Evolutionary conservation across 2,329 filamentous ascomycete species (phyloP).

Genomic region (Basipetospora sp.): DNA sequence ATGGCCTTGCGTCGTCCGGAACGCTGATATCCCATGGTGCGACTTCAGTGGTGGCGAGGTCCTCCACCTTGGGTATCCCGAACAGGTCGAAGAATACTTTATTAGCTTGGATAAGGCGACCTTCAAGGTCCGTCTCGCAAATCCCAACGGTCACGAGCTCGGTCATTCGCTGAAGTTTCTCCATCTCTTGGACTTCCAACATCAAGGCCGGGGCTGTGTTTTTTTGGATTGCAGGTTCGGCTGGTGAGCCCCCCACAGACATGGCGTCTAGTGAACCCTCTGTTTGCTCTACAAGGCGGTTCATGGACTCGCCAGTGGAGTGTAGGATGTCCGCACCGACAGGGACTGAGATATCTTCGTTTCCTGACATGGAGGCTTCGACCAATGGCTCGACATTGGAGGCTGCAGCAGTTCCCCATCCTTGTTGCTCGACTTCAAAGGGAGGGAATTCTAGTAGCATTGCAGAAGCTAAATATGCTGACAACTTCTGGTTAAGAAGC

Average conservation of each 20-base stretch:
- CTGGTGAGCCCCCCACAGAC: too few species aligned
- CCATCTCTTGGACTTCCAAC: conserved; percentile 30
- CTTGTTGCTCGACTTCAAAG: too few species aligned
- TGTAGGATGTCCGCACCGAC: too few species aligned
- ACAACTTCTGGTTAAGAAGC: conserved; percentile 19
- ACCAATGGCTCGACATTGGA: too few species aligned
- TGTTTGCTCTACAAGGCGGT: too few species aligned
- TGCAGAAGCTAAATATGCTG: conserved; percentile 4
- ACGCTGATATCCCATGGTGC: conserved; percentile 32
- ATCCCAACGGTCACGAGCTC: conserved; percentile 40
- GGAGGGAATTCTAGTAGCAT: conserved; percentile 1
- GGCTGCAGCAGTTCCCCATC: too few species aligned
- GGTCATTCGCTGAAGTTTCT: conserved; percentile 39
- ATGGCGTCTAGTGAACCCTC: too few species aligned
- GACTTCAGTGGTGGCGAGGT: conserved; percentile 21
- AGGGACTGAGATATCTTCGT: too few species aligned
- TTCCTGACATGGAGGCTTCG: too few species aligned
- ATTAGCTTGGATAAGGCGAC: conserved; percentile 34
- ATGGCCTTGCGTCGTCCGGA: conserved; percentile 27
- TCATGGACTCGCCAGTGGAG: too few species aligned
- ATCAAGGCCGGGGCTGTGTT: conserved; percentile 7
- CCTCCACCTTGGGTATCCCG: conserved; percentile 27
- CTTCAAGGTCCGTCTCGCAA: conserved; percentile 38
- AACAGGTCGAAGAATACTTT: conserved; percentile 39
- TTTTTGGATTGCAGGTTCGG: too few species aligned